Conservation (phyloP, 1,284 basidiomycete species). For the Trametes hirsuta region DNA sequence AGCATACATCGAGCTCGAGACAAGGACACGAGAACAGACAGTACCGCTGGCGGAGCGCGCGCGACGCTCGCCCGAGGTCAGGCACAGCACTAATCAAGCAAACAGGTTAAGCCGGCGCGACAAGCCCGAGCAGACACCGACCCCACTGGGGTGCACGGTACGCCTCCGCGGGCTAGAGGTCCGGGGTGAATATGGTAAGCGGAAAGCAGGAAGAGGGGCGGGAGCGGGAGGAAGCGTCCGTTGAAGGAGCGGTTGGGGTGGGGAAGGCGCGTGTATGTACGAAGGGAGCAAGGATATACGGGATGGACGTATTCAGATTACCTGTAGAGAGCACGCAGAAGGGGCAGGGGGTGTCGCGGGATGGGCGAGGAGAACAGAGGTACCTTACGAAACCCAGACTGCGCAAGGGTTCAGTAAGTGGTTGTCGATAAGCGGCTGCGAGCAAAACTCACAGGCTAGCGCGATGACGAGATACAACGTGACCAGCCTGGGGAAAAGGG, state of each 20-base stretch:
- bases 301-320: not conserved
- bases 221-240: not conserved
- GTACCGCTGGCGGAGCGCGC: no score
- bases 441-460: conserved; percentile 31
- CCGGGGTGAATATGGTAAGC: conserved; percentile 17
- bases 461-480: conserved; percentile 39
- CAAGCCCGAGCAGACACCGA: conserved; percentile 13
- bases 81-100: not conserved
- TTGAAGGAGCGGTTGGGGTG: conserved; percentile 7
- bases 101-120: conserved; percentile 7
- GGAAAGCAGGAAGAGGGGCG: not conserved
- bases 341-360: conserved; percentile 17
- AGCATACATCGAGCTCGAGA: no score
- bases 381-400: conserved; percentile 38
- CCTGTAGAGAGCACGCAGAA: not conserved
- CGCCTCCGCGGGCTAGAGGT: conserved; percentile 15
- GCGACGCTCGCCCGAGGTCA: not conserved
- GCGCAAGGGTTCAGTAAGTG: not conserved
- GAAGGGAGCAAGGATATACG: conserved; percentile 3
- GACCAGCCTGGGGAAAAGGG: conserved; percentile 23
- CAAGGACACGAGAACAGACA: no score
- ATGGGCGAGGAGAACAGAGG: not conserved
- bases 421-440: not conserved
- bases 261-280: not conserved
- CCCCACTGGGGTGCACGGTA: not conserved